A percentile compares a stretch with the other conserved stretches of the same genome.
phyloP scores from a whole-genome alignment of 257 asterid species.

The Solanum appendiculatum region DNA sequence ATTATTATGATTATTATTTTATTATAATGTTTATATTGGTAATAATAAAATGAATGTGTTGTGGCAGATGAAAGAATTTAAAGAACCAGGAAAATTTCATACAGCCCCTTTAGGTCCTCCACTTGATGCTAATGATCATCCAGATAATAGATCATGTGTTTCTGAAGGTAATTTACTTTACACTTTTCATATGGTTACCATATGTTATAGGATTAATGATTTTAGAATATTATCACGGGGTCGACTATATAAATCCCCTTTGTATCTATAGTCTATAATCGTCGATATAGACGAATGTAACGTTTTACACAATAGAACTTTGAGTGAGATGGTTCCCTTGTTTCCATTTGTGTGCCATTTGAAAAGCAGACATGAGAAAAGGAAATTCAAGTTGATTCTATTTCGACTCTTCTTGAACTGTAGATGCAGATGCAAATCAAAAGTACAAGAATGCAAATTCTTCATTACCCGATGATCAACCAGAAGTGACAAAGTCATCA shows the following conservation, averaged over 20 bases:
- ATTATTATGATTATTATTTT: background rate
- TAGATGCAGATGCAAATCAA: conserved; percentile 23
- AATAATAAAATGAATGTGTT: background rate
- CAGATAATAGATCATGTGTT: background rate
- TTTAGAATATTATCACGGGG: no score
- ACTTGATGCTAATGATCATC: background rate
- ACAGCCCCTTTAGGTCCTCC: conserved; percentile 4
- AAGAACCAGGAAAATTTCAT: conserved; percentile 1
- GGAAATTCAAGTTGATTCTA: background rate
- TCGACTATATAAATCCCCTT: background rate
- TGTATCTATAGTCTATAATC: background rate
- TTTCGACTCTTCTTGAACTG: background rate
- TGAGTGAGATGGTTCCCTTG: background rate
- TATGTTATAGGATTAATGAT: background rate
- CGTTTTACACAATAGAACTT: background rate
- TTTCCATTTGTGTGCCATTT: background rate
- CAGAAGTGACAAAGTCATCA: conserved; percentile 31
- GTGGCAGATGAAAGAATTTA: conserved; percentile 13
- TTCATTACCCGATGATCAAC: conserved; percentile 12
- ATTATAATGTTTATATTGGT: background rate
- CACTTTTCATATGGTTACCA: background rate
- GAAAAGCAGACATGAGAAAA: background rate
- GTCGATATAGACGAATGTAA: background rate
- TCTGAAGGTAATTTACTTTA: conserved; percentile 1
- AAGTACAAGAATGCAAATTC: conserved; percentile 10